Evolutionary conservation across 495 filamentous ascomycete species (phyloP).

Genomic region (Ascobolus immersus): DNA sequence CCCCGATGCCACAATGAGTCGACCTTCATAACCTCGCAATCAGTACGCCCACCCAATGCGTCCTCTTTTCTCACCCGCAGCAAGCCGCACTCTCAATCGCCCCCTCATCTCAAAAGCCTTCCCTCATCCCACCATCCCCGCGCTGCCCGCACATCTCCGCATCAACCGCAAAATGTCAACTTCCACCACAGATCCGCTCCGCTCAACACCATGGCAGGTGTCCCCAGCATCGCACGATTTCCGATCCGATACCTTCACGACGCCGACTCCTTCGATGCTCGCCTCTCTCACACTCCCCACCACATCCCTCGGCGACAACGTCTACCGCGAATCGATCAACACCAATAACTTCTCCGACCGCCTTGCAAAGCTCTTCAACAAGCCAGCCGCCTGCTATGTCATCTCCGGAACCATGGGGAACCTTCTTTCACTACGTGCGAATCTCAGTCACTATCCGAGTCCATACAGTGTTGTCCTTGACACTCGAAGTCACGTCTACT

Average conservation of each 20-base stretch:
- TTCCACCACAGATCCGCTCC: too few species aligned
- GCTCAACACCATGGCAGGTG: too few species aligned
- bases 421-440: constrained; percentile 41
- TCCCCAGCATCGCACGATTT: too few species aligned
- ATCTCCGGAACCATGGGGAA: constrained; percentile 84
- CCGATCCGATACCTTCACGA: constrained; percentile 74
- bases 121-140: too few species aligned
- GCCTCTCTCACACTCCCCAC: constrained; percentile 27
- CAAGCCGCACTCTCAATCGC: too few species aligned
- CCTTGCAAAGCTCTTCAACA: constrained; percentile 41
- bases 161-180: too few species aligned
- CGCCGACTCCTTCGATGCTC: constrained; percentile 63
- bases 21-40: too few species aligned
- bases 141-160: too few species aligned
- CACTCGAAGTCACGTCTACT: constrained; percentile 36
- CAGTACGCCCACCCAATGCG: too few species aligned
- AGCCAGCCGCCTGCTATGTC: constrained; percentile 51
- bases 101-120: too few species aligned
- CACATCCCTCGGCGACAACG: constrained; percentile 47
- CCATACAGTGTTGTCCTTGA: constrained; percentile 49
- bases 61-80: too few species aligned
- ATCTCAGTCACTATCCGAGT: constrained; percentile 41
- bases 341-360: constrained; percentile 47
- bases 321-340: constrained; percentile 58
- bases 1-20: too few species aligned